Evolutionary conservation across 2,329 filamentous ascomycete species (phyloP), one percentile per base, ranked within the genome.

Genomic region (Xylaria digitata): DNA sequence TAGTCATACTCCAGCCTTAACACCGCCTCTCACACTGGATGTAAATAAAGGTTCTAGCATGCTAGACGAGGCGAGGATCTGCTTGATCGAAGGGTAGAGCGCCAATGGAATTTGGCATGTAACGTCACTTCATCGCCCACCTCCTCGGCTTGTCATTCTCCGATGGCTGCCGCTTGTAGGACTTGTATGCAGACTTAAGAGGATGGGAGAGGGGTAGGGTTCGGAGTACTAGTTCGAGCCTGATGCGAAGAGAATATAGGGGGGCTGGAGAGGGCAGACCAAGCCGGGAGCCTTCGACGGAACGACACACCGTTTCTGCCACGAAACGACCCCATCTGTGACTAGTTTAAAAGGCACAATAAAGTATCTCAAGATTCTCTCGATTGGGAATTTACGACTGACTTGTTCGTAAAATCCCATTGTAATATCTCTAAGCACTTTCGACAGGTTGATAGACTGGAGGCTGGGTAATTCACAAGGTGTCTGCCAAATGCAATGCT

Each of bases 141-240:
- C 50, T 43, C 58, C 2, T 30, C 40, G 34, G 13, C 26, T 45
- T 37, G 50, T 34, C 43, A 17, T 52, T n/a, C 17, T 26, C 15
- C 5, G 34, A 50, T 43, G 30, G 17, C 19, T 32, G 37, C 34
- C 6, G 15, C 19, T 34, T 61, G 37, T 26, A 57, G 34, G 34
- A 60, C 52, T 8, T 15, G 13, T 17, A 40, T 45, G 53, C 34
- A 3, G 26, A 19, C 6, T 15, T 15, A 17, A 9, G 2, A 23
- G 37, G 45, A 43, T 54, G n/a, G 37, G 49, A n/a, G 57, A 57
- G 56, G 63, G 56, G 56, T 45, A 26, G 26, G 26, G 23, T 9
- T 26, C 17, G 11, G 15, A 45, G 8, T 37, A 6, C 8, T 19
- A 6, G 5, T 40, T 32, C 30, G 34, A 42, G 57, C 30, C 19